Base-by-base conservation (phyloP, 1,284 basidiomycete species). In the Malassezia slooffiae region DNA sequence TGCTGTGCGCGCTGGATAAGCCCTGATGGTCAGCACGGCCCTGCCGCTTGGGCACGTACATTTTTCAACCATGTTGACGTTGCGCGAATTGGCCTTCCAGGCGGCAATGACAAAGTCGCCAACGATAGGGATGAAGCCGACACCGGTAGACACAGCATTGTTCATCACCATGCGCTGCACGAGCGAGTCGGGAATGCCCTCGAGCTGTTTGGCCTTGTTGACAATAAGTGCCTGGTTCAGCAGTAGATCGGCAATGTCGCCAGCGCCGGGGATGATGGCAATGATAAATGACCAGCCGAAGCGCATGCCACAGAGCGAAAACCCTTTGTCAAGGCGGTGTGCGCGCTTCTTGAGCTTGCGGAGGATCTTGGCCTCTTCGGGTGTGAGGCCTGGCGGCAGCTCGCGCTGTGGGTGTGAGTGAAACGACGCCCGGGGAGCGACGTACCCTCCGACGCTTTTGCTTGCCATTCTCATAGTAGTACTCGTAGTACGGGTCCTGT, bases 71-170 rank as follows among this genome's bases (percentile, higher is more conserved):
- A 70, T 42, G 29, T 57, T 65, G 3, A 85, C 87, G 62, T 93
- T 93, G 52, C 89, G 76, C 32, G 80, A 84, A 71, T 93, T 95
- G n/a, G 86, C 79, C 68, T 87, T 89, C 76, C 75, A 91, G 72
- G 72, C 37, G 74, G 86, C 63, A 24, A 87, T 70, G 4, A 80
- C 66, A 37, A 93, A 67, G 67, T 90, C 86, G 3, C 88, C 89
- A 0, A 79, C 75, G 29, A 86, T 32, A 0, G 88, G 89, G 4
- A 93, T 71, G 39, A 89, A 57, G 22, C 87, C 85, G 5, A 85
- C 73, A 0, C 74, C 76, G 0, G 78, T 78, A 15, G 81, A 80
- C 12, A 90, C 72, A 5, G 77, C 75, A 53, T 86, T 85, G 74
- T 91, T 88, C 48, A 81, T 49, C 34, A 85, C 55, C 88, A 93